Base-by-base conservation (phyloP, 1,284 basidiomycete species). In the Austroboletus niveus region DNA sequence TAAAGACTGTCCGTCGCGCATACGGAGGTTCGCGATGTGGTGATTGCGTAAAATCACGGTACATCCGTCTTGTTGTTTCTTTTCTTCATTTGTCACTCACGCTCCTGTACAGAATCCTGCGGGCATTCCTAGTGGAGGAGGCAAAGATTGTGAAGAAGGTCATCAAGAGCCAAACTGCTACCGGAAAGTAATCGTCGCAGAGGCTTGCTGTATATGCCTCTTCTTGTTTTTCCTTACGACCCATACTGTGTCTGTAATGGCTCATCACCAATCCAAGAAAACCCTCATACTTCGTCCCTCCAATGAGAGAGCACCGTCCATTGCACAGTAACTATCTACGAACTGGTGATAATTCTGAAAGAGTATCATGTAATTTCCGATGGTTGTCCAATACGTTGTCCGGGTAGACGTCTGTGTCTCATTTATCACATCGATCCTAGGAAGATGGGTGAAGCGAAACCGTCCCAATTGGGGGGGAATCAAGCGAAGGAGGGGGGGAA, bases 121-220 rank as follows among this genome's bases (percentile, higher is more conserved):
- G 97, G 56, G 95, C 97, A 59, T 99, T 99, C 87, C 78, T 99
- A 58, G 92, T 99, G 52, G 97, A 99, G 81, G 95, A 99, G 81
- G 96, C 96, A 46, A 99, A 98, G 84, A 98, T 99, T 65, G 96
- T 99, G 72, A 99, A 99, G 89, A 91, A 86, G 77, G 95, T 99
- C 61, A 93, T 98, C 82, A 98, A 98, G 84, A 89, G 88, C 66
- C 67, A 69, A 55, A 61, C 65, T 12, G 40, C 47, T 34, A 14
- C 43, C 36, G 61, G 55, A 27, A 68, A 68, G 60, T 68, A 53
- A 67, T 55, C 54, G 55, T 51, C 31, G 22, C 17, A 17, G 17
- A 17, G 17, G 17, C 17, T 17, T 17, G 17, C 22, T 24, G 22
- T 24, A 24, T 24, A 24, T 24, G 22, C 4, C 22, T 24, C 22